phyloP scores from a whole-genome alignment of 1,284 basidiomycete species.

The Termitomyces sp. region DNA sequence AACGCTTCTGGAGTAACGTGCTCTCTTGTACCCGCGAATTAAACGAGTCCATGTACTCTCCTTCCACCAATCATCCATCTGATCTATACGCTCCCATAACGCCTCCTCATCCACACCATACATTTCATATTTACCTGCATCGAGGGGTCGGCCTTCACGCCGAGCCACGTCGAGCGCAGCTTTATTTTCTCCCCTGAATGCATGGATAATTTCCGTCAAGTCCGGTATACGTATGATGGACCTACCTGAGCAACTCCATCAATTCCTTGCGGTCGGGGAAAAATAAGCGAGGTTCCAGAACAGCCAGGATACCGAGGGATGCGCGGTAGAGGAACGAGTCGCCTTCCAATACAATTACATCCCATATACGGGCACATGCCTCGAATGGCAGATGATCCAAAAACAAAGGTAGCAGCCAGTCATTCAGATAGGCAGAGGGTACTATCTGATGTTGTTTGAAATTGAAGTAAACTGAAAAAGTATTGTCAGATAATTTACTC shows the following conservation, averaged over 20 bases:
- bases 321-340: slow-evolving; percentile 83
- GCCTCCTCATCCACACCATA: slow-evolving; percentile 84
- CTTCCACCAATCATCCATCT: slow-evolving; percentile 90
- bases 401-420: slow-evolving; percentile 82
- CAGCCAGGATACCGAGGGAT: slow-evolving; percentile 77
- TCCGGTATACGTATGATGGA: slow-evolving; percentile 6
- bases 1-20: slow-evolving; percentile 53
- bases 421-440: slow-evolving; percentile 69
- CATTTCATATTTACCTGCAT: slow-evolving; percentile 80
- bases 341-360: slow-evolving; percentile 83
- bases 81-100: slow-evolving; percentile 72
- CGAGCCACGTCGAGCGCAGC: slow-evolving; percentile 79
- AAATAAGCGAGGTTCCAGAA: slow-evolving; percentile 83
- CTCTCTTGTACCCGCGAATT: slow-evolving; percentile 50
- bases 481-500: slow-evolving; percentile 3
- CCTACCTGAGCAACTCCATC: slow-evolving; percentile 64
- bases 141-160: slow-evolving; percentile 54
- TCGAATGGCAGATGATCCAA: slow-evolving; percentile 87
- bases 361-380: slow-evolving; percentile 84
- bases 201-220: slow-evolving; percentile 11
- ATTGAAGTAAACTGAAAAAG: slow-evolving; percentile 79
- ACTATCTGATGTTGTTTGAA: slow-evolving; percentile 90
- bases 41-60: slow-evolving; percentile 85
- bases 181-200: slow-evolving; percentile 69
- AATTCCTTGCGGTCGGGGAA: slow-evolving; percentile 78